phyloP scores from a whole-genome alignment of 1,139 yeast species.

The Taphrina pruni region DNA sequence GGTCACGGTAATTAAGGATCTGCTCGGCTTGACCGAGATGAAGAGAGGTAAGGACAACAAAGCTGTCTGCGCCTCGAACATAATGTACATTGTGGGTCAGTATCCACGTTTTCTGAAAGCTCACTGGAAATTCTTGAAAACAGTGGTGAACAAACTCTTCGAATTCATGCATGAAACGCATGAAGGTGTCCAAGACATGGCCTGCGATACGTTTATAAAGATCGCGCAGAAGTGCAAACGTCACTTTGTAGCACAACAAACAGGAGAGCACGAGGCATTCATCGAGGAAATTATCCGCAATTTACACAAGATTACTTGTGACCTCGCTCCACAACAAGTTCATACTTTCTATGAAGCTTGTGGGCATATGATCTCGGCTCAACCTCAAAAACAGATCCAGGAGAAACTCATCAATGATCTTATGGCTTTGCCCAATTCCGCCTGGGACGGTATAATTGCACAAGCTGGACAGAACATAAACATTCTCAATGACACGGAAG shows the following conservation, averaged over 20 bases:
- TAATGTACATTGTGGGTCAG: slow-evolving; percentile 99
- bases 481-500: slow-evolving; percentile 78
- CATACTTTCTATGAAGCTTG: slow-evolving; percentile 98
- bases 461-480: slow-evolving; percentile 91
- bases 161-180: slow-evolving; percentile 99
- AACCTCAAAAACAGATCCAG: slow-evolving; percentile 66
- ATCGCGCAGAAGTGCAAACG: slow-evolving; percentile 93
- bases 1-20: slow-evolving; percentile 89
- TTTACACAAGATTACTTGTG: slow-evolving; percentile 85
- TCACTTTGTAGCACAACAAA: slow-evolving; percentile 88
- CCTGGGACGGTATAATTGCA: slow-evolving; percentile 88
- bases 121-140: slow-evolving; percentile 95
- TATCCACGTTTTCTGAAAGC: slow-evolving; percentile 96
- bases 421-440: slow-evolving; percentile 80
- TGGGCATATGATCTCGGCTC: slow-evolving; percentile 91
- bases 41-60: slow-evolving; percentile 97
- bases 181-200: slow-evolving; percentile 96
- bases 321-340: slow-evolving; percentile 94
- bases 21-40: slow-evolving; percentile 89
- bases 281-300: slow-evolving; percentile 85
- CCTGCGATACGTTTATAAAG: slow-evolving; percentile 97
- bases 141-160: slow-evolving; percentile 91
- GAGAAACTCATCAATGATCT: slow-evolving; percentile 75
- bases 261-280: slow-evolving; percentile 88
- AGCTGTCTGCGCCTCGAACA: slow-evolving; percentile 98